phyloP scores from a whole-genome alignment of 139 green algal species.

The Dunaliella sp. region DNA sequence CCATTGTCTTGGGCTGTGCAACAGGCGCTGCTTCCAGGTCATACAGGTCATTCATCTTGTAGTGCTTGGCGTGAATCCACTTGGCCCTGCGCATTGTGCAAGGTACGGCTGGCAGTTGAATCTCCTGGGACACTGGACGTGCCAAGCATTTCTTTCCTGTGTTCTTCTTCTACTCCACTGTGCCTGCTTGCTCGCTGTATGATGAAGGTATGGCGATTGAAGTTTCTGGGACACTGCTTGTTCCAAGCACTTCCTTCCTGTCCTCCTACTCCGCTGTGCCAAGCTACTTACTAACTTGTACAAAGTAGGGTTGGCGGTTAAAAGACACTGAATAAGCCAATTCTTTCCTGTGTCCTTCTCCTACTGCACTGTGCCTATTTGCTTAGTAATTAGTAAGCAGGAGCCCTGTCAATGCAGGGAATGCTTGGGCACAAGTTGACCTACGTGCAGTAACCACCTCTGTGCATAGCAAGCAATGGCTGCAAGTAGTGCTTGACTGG shows the following conservation, averaged over 20 bases:
- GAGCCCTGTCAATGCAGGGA: too few species aligned
- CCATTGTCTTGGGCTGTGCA: not conserved
- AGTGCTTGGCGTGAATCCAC: slow-evolving; percentile 35
- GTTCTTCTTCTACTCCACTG: not conserved
- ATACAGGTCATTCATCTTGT: slow-evolving; percentile 34
- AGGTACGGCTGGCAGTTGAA: not conserved
- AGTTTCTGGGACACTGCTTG: not conserved
- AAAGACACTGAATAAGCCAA: not conserved
- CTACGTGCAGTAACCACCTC: too few species aligned
- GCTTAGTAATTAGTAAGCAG: too few species aligned
- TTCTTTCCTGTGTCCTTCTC: not conserved
- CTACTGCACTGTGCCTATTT: not conserved
- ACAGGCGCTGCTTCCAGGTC: slow-evolving; percentile 13
- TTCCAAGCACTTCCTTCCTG: too few species aligned
- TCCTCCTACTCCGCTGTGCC: too few species aligned
- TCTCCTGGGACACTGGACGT: not conserved
- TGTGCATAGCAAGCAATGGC: too few species aligned
- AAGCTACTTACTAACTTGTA: too few species aligned
- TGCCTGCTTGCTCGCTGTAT: not conserved
- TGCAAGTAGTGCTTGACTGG: too few species aligned
- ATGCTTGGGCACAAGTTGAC: too few species aligned
- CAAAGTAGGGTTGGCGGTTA: not conserved
- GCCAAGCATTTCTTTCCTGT: not conserved
- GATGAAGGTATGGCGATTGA: not conserved
- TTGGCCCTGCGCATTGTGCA: slow-evolving; percentile 16